phyloP scores from a whole-genome alignment of 179 eudicot species.

The Silene noctiflora region DNA sequence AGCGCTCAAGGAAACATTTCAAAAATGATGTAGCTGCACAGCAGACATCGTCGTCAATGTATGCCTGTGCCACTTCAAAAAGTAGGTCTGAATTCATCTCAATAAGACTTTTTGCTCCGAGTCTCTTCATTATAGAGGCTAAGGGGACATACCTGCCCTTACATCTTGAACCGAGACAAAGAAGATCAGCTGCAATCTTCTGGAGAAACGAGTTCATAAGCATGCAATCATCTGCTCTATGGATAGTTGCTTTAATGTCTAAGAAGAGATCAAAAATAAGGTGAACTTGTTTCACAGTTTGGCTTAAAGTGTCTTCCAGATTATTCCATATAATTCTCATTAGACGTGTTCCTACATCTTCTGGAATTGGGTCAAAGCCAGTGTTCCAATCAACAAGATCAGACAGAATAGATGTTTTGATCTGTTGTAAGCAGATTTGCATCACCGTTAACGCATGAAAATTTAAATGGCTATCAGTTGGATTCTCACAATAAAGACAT shows the following conservation, averaged over 20 bases:
- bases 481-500: constrained; percentile 82
- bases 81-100: constrained; percentile 66
- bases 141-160: constrained; percentile 95
- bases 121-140: constrained; percentile 82
- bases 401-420: constrained; percentile 64
- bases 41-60: constrained; percentile 90
- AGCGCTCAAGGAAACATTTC: constrained; percentile 86
- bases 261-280: constrained; percentile 84
- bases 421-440: constrained; percentile 97
- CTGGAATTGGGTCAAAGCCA: constrained; percentile 53
- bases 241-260: constrained; percentile 64
- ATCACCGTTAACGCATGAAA: constrained; percentile 89
- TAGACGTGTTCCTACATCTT: constrained; percentile 55
- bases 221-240: constrained; percentile 45
- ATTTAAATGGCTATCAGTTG: constrained; percentile 87
- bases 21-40: constrained; percentile 86
- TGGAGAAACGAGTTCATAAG: constrained; percentile 39
- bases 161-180: constrained; percentile 81
- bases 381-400: constrained; percentile 33
- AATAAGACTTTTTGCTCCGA: constrained; percentile 73
- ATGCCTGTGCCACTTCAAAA: constrained; percentile 63
- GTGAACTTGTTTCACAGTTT: constrained; percentile 98
- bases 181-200: constrained; percentile 69
- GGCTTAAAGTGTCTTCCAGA: constrained; percentile 89
- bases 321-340: constrained; percentile 87